Percentiles rank a stretch among this genome's conserved stretches.
phyloP scores from a whole-genome alignment of 2,329 filamentous ascomycete species.

The Setomelanomma holmii region DNA sequence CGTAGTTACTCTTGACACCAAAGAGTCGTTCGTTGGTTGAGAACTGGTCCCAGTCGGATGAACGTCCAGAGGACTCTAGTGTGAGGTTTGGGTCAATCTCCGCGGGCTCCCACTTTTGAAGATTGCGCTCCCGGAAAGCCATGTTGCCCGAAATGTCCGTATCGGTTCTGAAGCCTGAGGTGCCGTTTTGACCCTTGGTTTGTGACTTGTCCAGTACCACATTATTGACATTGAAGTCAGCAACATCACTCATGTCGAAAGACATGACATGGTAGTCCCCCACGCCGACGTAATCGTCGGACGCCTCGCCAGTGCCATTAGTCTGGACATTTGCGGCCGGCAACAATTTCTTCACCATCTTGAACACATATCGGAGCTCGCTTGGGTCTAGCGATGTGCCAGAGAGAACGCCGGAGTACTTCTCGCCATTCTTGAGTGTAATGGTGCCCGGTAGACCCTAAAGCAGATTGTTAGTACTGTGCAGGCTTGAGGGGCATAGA shows the following conservation, averaged over 20 bases:
- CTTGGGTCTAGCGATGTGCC: constrained; percentile 60
- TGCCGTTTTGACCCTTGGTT: constrained; percentile 61
- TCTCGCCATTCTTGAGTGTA: constrained; percentile 66
- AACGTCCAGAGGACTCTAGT: constrained; percentile 64
- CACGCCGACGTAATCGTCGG: constrained; percentile 55
- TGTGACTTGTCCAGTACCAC: constrained; percentile 61
- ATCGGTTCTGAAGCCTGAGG: constrained; percentile 80
- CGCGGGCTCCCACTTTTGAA: constrained; percentile 83
- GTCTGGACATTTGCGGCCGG: constrained; percentile 49
- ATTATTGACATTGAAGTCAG: constrained; percentile 62
- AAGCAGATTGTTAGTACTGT: constrained; percentile 15
- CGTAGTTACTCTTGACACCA: constrained; percentile 86
- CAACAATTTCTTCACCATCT: constrained; percentile 67
- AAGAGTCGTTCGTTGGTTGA: constrained; percentile 87
- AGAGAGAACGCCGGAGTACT: constrained; percentile 67
- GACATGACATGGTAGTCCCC: constrained; percentile 62
- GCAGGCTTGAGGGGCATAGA: background rate
- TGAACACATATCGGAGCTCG: constrained; percentile 65
- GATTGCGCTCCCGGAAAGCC: constrained; percentile 71
- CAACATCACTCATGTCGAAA: constrained; percentile 67
- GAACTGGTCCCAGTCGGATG: constrained; percentile 85
- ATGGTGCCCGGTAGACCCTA: constrained; percentile 65
- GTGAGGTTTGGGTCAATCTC: constrained; percentile 71
- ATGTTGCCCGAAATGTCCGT: constrained; percentile 82
- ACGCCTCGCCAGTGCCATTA: constrained; percentile 54